These are phyloP conservation scores for Hirsutella rhossiliensis DNA, from an alignment of 2,329 filamentous ascomycete species.

Conservation along the genomic window DNA sequence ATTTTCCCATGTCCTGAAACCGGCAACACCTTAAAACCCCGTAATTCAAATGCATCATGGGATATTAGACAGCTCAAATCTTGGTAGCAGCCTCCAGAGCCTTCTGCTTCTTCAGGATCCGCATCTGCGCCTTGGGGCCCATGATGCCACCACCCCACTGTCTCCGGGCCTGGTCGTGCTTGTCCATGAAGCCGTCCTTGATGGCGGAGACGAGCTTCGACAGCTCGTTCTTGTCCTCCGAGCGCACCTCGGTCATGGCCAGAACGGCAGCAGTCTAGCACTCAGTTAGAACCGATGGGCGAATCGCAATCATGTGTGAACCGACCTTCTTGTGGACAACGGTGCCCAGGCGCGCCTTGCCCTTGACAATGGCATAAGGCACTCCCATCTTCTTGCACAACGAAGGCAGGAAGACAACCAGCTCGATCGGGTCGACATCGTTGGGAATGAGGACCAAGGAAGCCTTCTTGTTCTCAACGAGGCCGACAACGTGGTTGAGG, in stretches of 20 bases:
- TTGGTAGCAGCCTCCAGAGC: slow-evolving; percentile 90
- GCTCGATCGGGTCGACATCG: slow-evolving; percentile 98
- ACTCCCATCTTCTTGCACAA: slow-evolving; percentile 99
- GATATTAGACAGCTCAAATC: slow-evolving; percentile 57
- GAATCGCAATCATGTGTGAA: background rate
- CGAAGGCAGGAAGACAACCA: slow-evolving; percentile 97
- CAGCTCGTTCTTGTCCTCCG: slow-evolving; percentile 96
- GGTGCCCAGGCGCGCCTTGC: slow-evolving; percentile 97
- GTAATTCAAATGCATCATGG: slow-evolving; percentile 25
- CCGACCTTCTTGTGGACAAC: slow-evolving; percentile 98
- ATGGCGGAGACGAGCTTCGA: slow-evolving; percentile 91
- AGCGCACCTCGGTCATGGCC: slow-evolving; percentile 90
- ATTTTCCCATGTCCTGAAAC: slow-evolving; percentile 29
- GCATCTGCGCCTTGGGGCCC: slow-evolving; percentile 81
- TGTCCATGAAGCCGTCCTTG: slow-evolving; percentile 97
- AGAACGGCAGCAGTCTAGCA: slow-evolving; percentile 82
- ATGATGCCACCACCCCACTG: slow-evolving; percentile 99
- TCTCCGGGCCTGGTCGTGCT: slow-evolving; percentile 81
- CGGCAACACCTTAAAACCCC: slow-evolving; percentile 26
- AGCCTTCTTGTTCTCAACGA: slow-evolving; percentile 99
- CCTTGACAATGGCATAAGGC: slow-evolving; percentile 98
- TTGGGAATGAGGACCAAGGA: slow-evolving; percentile 96
- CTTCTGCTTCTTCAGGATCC: slow-evolving; percentile 80
- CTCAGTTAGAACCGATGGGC: background rate
- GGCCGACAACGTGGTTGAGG: slow-evolving; percentile 96